Evolutionary conservation across 2,329 filamentous ascomycete genomes (phyloP).

Genomic region (Metarhizium robertsii): DNA sequence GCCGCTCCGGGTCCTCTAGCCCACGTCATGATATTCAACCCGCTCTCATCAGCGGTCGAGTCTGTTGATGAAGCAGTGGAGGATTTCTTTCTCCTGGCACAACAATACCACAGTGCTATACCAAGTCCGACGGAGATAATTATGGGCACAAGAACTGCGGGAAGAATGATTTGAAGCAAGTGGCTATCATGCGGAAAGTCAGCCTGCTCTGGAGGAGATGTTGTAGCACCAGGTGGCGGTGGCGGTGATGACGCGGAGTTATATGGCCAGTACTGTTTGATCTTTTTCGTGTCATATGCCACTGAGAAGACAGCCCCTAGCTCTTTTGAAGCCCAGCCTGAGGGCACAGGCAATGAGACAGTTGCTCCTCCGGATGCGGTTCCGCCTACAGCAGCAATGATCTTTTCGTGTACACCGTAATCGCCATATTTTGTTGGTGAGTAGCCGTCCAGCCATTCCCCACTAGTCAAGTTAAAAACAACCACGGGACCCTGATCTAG

Average conservation of each 20-base stretch:
- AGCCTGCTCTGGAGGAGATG: not conserved
- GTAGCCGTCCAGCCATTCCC: conserved; percentile 62
- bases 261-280: conserved; percentile 55
- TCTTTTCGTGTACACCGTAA: conserved; percentile 61
- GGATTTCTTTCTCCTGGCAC: conserved; percentile 37
- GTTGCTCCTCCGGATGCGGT: conserved; percentile 59
- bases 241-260: conserved; percentile 12
- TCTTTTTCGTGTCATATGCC: conserved; percentile 45
- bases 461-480: conserved; percentile 64
- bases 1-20: conserved; percentile 33
- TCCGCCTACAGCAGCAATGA: conserved; percentile 61
- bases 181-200: not conserved
- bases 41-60: conserved; percentile 34
- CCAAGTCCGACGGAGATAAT: conserved; percentile 15
- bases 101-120: conserved; percentile 38
- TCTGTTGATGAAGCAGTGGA: conserved; percentile 22
- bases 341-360: conserved; percentile 50
- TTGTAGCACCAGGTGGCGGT: not conserved
- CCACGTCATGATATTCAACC: conserved; percentile 42
- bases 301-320: conserved; percentile 45
- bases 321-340: conserved; percentile 40
- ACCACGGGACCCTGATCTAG: conserved; percentile 44
- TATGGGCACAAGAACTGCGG: conserved; percentile 9
- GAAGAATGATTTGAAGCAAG: conserved; percentile 5
- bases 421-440: conserved; percentile 50